Conservation (phyloP, 352 stramenopile species). For the Thalassiosira hispida region DNA sequence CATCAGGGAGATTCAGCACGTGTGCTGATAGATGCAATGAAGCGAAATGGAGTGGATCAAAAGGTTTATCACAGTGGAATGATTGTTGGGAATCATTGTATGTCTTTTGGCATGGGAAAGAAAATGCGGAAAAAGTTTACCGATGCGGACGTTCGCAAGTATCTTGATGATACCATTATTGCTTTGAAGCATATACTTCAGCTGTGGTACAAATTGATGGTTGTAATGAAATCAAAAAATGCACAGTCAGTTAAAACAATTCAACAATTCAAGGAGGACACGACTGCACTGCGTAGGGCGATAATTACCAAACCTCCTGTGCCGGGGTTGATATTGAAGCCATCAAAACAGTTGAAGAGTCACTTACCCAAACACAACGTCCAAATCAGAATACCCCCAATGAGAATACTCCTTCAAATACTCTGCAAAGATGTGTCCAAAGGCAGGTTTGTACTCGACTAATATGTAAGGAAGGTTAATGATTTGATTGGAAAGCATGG, state of each 20-base stretch:
- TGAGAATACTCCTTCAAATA: slow-evolving; percentile 82
- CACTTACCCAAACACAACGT: slow-evolving; percentile 85
- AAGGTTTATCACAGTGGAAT: slow-evolving; percentile 4
- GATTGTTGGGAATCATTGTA: slow-evolving; percentile 3
- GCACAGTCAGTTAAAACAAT: not conserved
- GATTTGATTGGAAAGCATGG: slow-evolving; percentile 59
- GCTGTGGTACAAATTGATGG: slow-evolving; percentile 7
- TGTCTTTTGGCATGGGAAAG: not conserved
- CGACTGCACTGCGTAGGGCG: not conserved
- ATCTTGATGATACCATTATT: not conserved
- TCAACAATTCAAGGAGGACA: not conserved
- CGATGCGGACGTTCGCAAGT: not conserved
- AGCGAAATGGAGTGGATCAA: not conserved
- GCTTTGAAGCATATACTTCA: not conserved
- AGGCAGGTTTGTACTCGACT: slow-evolving; percentile 87
- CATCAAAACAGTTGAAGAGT: slow-evolving; percentile 5
- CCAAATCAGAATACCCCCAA: slow-evolving; percentile 87
- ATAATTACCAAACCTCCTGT: not conserved
- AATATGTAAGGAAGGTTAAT: slow-evolving; percentile 83
- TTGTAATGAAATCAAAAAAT: slow-evolving; percentile 16
- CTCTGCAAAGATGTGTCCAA: slow-evolving; percentile 85
- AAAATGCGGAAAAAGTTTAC: not conserved
- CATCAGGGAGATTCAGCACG: slow-evolving; percentile 4
- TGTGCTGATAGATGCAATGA: not conserved
- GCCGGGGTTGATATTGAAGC: not conserved